Conservation (phyloP, 805 yeast species). For the Lipomyces japonicus region DNA sequence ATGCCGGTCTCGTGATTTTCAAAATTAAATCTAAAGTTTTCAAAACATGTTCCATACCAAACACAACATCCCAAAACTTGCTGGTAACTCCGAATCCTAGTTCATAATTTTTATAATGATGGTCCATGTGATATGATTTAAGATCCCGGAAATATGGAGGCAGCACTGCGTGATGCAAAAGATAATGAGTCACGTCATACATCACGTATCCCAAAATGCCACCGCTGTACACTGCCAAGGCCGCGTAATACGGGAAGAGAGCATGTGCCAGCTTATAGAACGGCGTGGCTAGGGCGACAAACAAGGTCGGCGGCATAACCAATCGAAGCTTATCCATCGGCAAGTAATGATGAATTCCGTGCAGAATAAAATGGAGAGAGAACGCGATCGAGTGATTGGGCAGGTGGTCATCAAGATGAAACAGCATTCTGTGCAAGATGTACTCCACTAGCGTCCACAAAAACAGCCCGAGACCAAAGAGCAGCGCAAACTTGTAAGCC, state of each 20-base stretch:
- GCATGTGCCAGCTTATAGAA: conserved; percentile 73
- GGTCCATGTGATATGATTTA: conserved; percentile 91
- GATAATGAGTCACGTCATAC: conserved; percentile 92
- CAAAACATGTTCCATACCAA: conserved; percentile 48
- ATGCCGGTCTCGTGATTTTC: background rate
- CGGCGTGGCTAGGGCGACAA: conserved; percentile 69
- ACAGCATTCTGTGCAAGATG: conserved; percentile 78
- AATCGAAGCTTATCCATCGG: conserved; percentile 94
- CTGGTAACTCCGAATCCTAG: conserved; percentile 95
- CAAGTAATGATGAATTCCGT: conserved; percentile 94
- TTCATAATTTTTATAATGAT: conserved; percentile 95
- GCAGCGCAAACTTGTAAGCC: conserved; percentile 45
- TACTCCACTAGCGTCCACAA: conserved; percentile 95
- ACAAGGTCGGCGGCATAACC: conserved; percentile 94
- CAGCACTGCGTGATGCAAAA: conserved; percentile 78
- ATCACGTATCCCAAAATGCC: conserved; percentile 89
- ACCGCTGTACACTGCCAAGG: conserved; percentile 92
- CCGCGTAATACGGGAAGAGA: conserved; percentile 74
- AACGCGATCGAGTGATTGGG: conserved; percentile 76
- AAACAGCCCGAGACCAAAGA: conserved; percentile 77
- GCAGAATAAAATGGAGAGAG: conserved; percentile 82
- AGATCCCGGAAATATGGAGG: conserved; percentile 73
- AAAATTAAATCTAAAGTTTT: background rate
- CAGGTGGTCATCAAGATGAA: conserved; percentile 83
- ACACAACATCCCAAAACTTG: conserved; percentile 89